Conservation (phyloP, 352 stramenopile genomes). For the Globisporangium cystogenes region DNA sequence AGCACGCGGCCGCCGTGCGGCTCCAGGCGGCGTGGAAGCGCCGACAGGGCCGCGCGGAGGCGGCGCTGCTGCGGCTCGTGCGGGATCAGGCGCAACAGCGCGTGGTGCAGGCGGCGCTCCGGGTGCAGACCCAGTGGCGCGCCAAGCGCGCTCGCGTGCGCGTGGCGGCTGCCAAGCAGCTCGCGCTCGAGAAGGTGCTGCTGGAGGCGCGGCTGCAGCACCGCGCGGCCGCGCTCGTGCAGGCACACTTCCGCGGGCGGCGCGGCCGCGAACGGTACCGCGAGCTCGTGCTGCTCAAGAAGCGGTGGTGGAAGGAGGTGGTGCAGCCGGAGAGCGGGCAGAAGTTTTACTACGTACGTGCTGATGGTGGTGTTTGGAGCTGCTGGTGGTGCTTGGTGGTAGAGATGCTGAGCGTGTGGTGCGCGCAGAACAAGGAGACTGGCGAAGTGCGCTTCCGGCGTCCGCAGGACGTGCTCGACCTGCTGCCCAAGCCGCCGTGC, state of each 20-base stretch:
- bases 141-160: conserved; percentile 25
- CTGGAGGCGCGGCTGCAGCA: conserved; percentile 53
- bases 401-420: not conserved
- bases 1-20: conserved; percentile 39
- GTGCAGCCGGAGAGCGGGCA: conserved; percentile 63
- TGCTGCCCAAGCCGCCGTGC: conserved; percentile 84
- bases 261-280: conserved; percentile 59
- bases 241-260: conserved; percentile 66
- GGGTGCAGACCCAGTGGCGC: conserved; percentile 48
- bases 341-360: conserved; percentile 88
- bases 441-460: conserved; percentile 89
- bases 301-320: conserved; percentile 90
- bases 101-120: conserved; percentile 23
- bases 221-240: conserved; percentile 67
- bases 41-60: conserved; percentile 34
- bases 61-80: conserved; percentile 32
- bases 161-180: conserved; percentile 22
- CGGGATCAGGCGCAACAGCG: conserved; percentile 31
- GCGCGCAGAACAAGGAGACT: conserved; percentile 82
- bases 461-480: conserved; percentile 89
- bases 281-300: conserved; percentile 48
- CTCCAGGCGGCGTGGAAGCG: conserved; percentile 60
- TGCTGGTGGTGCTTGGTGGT: not conserved
- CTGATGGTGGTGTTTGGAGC: conserved; percentile 1
- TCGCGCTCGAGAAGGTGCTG: conserved; percentile 32